Evolutionary conservation across 2,329 filamentous ascomycete species (phyloP), one percentile per base, ranked within the genome.

Genomic region (Aspergillus pseudonomiae): DNA sequence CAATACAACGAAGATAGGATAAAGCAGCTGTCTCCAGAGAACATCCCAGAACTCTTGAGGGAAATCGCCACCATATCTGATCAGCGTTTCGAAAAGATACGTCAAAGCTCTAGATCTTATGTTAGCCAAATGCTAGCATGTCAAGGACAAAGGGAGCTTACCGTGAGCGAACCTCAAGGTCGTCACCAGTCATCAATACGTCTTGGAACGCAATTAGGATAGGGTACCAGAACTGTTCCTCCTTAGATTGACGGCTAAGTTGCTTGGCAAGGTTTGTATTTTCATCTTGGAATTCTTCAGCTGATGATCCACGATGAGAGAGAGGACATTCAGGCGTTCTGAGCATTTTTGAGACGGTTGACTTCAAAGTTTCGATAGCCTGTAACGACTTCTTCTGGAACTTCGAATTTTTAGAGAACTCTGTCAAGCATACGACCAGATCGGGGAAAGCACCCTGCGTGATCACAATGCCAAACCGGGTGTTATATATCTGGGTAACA

Each of bases 341-440:
- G 48, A 99, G 85, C 94, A 99, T 97, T 74, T 92, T 93, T 0
- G 93, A 92, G 56, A 99, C 93, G 21, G 94, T 93, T 0, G 93
- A 93, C 78, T 97, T 98, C 45, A 99, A 82, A 5, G 93, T 90
- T 78, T 99, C 95, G 75, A 99, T 94, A 0, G 95, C 94, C 74
- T 97, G 93, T 59, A 99, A 78, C 21, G 94, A 97, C 83, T 98
- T 98, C 84, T 98, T 98, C 78, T 99, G 95, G 81, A 99, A 99
- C 73, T 90, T 94, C 78, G 93, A 90, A 76, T 99, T 99, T 84
- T 99, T 99, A 21, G 94, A 97, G 77, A 99, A 99, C 77, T 98
- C 93, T 0, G 96, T 99, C 66, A 99, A 81, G 74, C 95, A 99
- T 59, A 99, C 93, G 64, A 99, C 91, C 32, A 99, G 83, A 75